phyloP scores from a whole-genome alignment of 1,139 yeast species.

The Nakaseomyces nivariensis region DNA sequence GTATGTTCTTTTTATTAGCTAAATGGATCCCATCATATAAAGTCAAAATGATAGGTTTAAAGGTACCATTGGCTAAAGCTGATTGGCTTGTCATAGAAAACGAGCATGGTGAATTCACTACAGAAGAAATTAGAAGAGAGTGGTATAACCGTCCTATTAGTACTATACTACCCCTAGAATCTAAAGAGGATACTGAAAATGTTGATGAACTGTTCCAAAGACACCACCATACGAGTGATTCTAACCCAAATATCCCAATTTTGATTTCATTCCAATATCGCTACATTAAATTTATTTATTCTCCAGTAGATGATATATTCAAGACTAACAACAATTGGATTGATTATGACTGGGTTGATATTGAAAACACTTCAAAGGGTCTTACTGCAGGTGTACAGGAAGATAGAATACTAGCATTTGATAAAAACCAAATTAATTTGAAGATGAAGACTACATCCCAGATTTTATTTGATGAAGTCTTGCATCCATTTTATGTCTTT shows the following conservation, averaged over 20 bases:
- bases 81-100: constrained; percentile 94
- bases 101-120: constrained; percentile 77
- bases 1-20: constrained; percentile 59
- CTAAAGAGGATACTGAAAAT: constrained; percentile 8
- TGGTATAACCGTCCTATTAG: constrained; percentile 67
- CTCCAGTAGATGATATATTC: constrained; percentile 80
- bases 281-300: constrained; percentile 71
- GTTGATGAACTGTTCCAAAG: constrained; percentile 10
- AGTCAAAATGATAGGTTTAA: constrained; percentile 56
- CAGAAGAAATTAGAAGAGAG: constrained; percentile 44
- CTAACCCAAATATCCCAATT: constrained; percentile 43
- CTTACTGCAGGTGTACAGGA: constrained; percentile 58
- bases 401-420: constrained; percentile 66
- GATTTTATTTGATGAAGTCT: constrained; percentile 72
- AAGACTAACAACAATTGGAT: constrained; percentile 81
- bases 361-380: constrained; percentile 54
- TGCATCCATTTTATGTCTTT: constrained; percentile 91
- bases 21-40: constrained; percentile 82
- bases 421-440: constrained; percentile 63
- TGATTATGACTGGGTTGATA: constrained; percentile 62
- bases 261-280: constrained; percentile 69
- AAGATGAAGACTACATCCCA: constrained; percentile 59
- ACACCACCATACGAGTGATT: constrained; percentile 22
- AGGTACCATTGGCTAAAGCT: constrained; percentile 63
- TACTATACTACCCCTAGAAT: constrained; percentile 40